Conservation (phyloP, 2,329 filamentous ascomycete genomes). For the Chaetomium sp. region DNA sequence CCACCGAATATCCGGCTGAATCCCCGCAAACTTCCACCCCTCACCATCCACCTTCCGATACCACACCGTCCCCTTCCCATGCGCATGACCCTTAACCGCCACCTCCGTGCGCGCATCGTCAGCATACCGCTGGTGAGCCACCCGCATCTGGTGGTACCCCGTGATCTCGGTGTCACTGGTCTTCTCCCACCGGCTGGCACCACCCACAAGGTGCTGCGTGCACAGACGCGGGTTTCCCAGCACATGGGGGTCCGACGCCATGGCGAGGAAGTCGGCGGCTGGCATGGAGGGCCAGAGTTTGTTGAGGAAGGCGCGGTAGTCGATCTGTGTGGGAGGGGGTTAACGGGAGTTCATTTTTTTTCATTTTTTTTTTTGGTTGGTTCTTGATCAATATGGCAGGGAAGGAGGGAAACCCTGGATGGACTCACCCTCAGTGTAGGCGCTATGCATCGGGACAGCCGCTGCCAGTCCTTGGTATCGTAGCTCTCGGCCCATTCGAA, state of each 20-base stretch:
- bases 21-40: conserved; percentile 49
- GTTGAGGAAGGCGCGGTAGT: conserved; percentile 37
- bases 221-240: conserved; percentile 48
- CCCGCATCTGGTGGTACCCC: conserved; percentile 51
- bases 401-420: conserved; percentile 1
- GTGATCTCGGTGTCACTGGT: conserved; percentile 38
- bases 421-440: conserved; percentile 32
- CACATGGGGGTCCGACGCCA: conserved; percentile 45
- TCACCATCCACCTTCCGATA: conserved; percentile 51
- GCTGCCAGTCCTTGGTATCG: conserved; percentile 58
- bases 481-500: conserved; percentile 60
- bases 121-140: conserved; percentile 50
- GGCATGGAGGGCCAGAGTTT: conserved; percentile 52
- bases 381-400: no score
- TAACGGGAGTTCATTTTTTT: background rate
- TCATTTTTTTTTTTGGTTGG: background rate
- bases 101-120: conserved; percentile 41
- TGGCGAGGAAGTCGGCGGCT: conserved; percentile 44
- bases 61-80: conserved; percentile 47
- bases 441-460: conserved; percentile 47
- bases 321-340: conserved; percentile 17
- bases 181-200: conserved; percentile 40
- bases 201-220: conserved; percentile 53
- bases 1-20: conserved; percentile 49
- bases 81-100: conserved; percentile 48